phyloP scores from a whole-genome alignment of 2,329 filamentous ascomycete genomes.

The Xylaria sp. region DNA sequence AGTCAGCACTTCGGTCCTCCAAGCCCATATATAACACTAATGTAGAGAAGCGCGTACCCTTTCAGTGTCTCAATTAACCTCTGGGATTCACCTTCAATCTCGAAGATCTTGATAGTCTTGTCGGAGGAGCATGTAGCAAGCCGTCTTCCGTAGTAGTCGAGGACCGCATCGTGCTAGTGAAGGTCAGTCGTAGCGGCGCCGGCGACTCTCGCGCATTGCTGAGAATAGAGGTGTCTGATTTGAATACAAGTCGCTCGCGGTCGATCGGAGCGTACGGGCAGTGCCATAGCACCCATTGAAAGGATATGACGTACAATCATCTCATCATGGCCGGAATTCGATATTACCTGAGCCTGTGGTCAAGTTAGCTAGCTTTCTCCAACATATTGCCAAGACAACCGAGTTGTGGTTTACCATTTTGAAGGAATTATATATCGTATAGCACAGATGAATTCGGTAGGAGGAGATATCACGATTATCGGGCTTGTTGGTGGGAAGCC shows the following conservation, averaged over 20 bases:
- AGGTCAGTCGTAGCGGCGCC: slow-evolving; percentile 39
- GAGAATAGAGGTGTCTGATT: not conserved
- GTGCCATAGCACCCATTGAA: slow-evolving; percentile 11
- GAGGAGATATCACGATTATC: not conserved
- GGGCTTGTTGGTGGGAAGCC: slow-evolving; percentile 22
- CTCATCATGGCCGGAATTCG: slow-evolving; percentile 93
- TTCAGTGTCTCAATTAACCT: slow-evolving; percentile 91
- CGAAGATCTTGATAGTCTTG: slow-evolving; percentile 99
- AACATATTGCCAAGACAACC: slow-evolving; percentile 14
- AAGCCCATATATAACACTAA: not conserved
- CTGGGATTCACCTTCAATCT: slow-evolving; percentile 93
- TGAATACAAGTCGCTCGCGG: slow-evolving; percentile 19
- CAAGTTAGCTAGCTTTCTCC: slow-evolving; percentile 32
- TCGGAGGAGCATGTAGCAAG: slow-evolving; percentile 98
- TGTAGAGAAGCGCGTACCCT: slow-evolving; percentile 69
- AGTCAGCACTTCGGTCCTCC: slow-evolving; percentile 38
- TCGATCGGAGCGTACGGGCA: not conserved
- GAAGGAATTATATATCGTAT: slow-evolving; percentile 4
- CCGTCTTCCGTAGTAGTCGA: slow-evolving; percentile 97
- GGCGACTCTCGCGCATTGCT: slow-evolving; percentile 24
- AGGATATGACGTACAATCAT: slow-evolving; percentile 86
- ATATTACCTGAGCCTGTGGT: slow-evolving; percentile 74
- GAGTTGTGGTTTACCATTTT: slow-evolving; percentile 44
- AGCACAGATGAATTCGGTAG: not conserved
- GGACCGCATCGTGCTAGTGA: slow-evolving; percentile 89